Evolutionary conservation across 495 filamentous ascomycete species (phyloP).

Genomic region (Clavariopsis aquatica): DNA sequence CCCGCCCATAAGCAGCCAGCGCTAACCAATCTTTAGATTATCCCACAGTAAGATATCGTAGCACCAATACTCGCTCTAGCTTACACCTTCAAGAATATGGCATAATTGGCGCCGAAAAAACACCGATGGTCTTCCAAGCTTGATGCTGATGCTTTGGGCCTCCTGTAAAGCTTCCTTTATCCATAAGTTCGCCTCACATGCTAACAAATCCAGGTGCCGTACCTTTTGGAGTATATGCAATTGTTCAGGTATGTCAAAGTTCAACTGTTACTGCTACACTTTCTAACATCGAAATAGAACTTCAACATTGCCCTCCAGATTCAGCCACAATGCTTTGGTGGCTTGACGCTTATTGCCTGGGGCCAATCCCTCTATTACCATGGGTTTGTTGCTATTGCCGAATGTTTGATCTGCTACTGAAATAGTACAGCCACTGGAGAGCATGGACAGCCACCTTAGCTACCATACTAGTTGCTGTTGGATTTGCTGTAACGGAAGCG

Average conservation of each 20-base stretch:
- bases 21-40: constrained; percentile 36
- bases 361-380: constrained; percentile 65
- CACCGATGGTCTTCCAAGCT: constrained; percentile 69
- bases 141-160: constrained; percentile 78
- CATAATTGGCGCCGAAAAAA: constrained; percentile 68
- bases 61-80: constrained; percentile 11
- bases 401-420: neutral
- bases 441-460: constrained; percentile 52
- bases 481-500: constrained; percentile 62
- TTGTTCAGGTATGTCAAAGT: constrained; percentile 49
- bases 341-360: constrained; percentile 66
- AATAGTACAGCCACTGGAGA: constrained; percentile 51
- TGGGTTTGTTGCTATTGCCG: constrained; percentile 48
- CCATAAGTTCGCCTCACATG: neutral
- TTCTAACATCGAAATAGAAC: constrained; percentile 47
- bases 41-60: constrained; percentile 45
- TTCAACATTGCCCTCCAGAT: constrained; percentile 76
- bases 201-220: constrained; percentile 46
- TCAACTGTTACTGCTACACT: constrained; percentile 13
- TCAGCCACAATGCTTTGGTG: constrained; percentile 70
- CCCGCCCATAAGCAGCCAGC: neutral
- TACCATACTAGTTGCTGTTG: constrained; percentile 45
- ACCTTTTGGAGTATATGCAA: constrained; percentile 58
- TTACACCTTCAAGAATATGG: constrained; percentile 54
- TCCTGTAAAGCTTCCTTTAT: constrained; percentile 50